phyloP scores from a whole-genome alignment of 2,329 filamentous ascomycete genomes.

The Xylariaceae sp. region DNA sequence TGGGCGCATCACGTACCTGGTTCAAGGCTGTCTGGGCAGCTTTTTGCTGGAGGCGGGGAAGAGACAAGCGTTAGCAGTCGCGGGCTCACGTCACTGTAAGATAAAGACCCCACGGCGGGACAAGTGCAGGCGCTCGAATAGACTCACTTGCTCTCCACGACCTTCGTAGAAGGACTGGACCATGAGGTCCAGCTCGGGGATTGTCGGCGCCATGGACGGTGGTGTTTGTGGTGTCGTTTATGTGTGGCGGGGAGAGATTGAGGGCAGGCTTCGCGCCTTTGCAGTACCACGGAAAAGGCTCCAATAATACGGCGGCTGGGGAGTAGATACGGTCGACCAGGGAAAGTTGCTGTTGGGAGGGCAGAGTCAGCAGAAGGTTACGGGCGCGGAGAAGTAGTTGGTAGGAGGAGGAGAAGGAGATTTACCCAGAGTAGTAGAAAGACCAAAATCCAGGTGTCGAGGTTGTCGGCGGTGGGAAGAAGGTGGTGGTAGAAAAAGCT shows the following conservation, averaged over 20 bases:
- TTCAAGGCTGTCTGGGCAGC: slow-evolving; percentile 89
- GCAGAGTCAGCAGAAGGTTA: slow-evolving; percentile 1
- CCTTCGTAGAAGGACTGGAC: slow-evolving; percentile 98
- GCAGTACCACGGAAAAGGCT: background rate
- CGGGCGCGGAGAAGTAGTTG: background rate
- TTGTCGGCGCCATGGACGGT: slow-evolving; percentile 60
- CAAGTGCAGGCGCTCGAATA: background rate
- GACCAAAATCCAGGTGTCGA: background rate
- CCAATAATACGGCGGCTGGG: too few relatives aligned
- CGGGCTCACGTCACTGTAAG: background rate
- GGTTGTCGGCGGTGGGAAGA: slow-evolving; percentile 1
- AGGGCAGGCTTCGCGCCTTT: slow-evolving; percentile 25
- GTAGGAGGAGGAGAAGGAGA: background rate
- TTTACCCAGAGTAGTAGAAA: slow-evolving; percentile 1
- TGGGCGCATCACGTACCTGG: slow-evolving; percentile 59
- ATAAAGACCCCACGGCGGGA: too few relatives aligned
- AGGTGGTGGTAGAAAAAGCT: too few relatives aligned
- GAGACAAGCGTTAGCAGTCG: slow-evolving; percentile 16
- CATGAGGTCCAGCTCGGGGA: slow-evolving; percentile 93
- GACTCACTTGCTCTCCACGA: slow-evolving; percentile 80
- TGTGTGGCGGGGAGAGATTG: slow-evolving; percentile 12
- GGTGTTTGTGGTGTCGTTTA: slow-evolving; percentile 10
- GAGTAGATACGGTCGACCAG: too few relatives aligned
- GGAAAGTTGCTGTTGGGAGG: slow-evolving; percentile 4
- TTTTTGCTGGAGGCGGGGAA: slow-evolving; percentile 70